phyloP scores from a whole-genome alignment of 2,329 filamentous ascomycete genomes.

The Tolypocladium sp. region DNA sequence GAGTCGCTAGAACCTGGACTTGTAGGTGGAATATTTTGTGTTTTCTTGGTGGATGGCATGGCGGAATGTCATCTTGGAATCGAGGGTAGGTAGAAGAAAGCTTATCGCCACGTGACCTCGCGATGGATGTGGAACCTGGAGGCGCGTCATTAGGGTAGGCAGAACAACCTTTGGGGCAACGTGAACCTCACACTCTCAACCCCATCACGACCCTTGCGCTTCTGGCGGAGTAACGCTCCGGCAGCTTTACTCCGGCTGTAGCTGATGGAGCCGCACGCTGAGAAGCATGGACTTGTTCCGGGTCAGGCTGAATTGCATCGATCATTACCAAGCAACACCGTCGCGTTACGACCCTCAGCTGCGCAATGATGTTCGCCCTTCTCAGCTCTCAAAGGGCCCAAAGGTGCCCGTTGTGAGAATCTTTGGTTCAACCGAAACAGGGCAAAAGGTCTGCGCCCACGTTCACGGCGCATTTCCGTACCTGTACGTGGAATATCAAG shows the following conservation, averaged over 20 bases:
- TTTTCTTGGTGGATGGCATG: not conserved
- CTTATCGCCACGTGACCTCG: constrained; percentile 19
- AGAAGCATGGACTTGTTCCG: constrained; percentile 60
- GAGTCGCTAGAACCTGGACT: not conserved
- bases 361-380: constrained; percentile 51
- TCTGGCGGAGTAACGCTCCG: not conserved
- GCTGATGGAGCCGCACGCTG: constrained; percentile 9
- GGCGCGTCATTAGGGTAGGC: not conserved
- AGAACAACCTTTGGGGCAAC: not conserved
- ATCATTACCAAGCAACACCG: constrained; percentile 79
- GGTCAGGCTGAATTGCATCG: constrained; percentile 89
- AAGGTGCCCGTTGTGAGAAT: constrained; percentile 80
- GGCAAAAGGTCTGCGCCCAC: constrained; percentile 93
- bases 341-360: constrained; percentile 75
- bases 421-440: constrained; percentile 88
- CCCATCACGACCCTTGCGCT: not conserved
- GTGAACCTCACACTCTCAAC: not conserved
- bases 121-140: constrained; percentile 1
- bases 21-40: not conserved
- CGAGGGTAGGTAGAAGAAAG: not conserved
- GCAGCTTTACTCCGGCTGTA: not conserved
- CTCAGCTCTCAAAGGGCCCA: constrained; percentile 52
- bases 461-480: constrained; percentile 95
- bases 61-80: not conserved
- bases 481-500: constrained; percentile 80